A percentile compares a stretch with the other conserved stretches of the same genome.
phyloP scores from a whole-genome alignment of 805 yeast genomes.

The Candida nemodendra region DNA sequence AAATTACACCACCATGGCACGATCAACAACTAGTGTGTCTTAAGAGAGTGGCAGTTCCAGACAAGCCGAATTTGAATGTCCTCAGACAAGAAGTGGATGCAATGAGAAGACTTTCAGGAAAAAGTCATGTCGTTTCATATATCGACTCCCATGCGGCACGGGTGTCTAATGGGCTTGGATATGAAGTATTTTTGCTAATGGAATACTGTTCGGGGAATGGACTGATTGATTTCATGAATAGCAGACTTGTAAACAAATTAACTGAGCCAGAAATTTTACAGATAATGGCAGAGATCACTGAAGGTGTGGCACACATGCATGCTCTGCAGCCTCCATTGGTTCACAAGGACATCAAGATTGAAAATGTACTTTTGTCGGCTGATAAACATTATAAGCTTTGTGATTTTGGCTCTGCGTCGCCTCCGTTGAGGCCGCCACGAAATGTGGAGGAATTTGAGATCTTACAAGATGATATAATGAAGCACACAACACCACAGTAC shows the following conservation, averaged over 20 bases:
- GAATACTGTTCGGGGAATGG: conserved; percentile 77
- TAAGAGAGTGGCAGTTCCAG: conserved; percentile 94
- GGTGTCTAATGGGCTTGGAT: conserved; percentile 49
- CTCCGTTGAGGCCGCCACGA: conserved; percentile 60
- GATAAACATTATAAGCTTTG: conserved; percentile 64
- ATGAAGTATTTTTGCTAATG: conserved; percentile 79
- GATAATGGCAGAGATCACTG: conserved; percentile 67
- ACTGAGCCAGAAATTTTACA: conserved; percentile 65
- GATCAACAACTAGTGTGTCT: conserved; percentile 68
- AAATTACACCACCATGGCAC: conserved; percentile 58
- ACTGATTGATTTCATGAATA: conserved; percentile 75
- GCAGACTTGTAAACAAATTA: conserved; percentile 62
- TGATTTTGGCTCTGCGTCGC: conserved; percentile 81
- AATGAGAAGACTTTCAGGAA: conserved; percentile 83
- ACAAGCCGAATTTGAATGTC: conserved; percentile 75
- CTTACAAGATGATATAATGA: conserved; percentile 67
- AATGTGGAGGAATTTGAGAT: conserved; percentile 57
- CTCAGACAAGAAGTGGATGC: conserved; percentile 96
- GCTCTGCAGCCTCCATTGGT: conserved; percentile 66
- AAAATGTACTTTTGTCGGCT: conserved; percentile 66
- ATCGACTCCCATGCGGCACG: conserved; percentile 95
- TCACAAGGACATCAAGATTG: conserved; percentile 81
- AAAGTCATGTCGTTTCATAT: conserved; percentile 79
- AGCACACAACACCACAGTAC: conserved; percentile 83
- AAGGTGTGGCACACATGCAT: conserved; percentile 79